phyloP scores from a whole-genome alignment of 2,329 filamentous ascomycete genomes.

The Aspergillus sp. region DNA sequence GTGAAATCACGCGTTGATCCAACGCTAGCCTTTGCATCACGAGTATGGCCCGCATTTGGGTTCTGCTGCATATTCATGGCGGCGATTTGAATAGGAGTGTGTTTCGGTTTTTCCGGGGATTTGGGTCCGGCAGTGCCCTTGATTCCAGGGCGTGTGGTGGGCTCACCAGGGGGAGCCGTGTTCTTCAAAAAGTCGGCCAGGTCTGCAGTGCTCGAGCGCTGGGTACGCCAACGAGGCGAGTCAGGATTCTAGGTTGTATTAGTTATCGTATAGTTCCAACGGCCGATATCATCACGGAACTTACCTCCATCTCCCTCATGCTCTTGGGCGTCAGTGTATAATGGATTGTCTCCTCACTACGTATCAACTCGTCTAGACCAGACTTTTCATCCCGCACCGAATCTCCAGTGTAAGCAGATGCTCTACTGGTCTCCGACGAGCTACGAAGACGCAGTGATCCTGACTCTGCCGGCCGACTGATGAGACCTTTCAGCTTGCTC shows the following conservation, averaged over 20 bases:
- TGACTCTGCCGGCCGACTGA: slow-evolving; percentile 30
- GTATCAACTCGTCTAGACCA: slow-evolving; percentile 75
- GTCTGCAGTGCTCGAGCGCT: slow-evolving; percentile 34
- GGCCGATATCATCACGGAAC: slow-evolving; percentile 24
- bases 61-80: slow-evolving; percentile 17
- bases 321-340: slow-evolving; percentile 78
- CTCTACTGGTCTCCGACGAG: slow-evolving; percentile 36
- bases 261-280: not conserved
- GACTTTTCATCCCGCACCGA: slow-evolving; percentile 54
- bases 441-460: slow-evolving; percentile 30
- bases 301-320: slow-evolving; percentile 73
- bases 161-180: slow-evolving; percentile 31
- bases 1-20: slow-evolving; percentile 81
- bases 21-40: slow-evolving; percentile 68
- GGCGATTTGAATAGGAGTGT: slow-evolving; percentile 21
- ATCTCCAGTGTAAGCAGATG: slow-evolving; percentile 25
- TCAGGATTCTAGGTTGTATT: slow-evolving; percentile 29
- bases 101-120: slow-evolving; percentile 22
- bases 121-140: slow-evolving; percentile 18
- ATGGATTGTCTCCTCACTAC: slow-evolving; percentile 77
- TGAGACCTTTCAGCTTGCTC: slow-evolving; percentile 42
- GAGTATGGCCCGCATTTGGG: slow-evolving; percentile 46
- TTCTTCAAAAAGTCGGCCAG: slow-evolving; percentile 38
- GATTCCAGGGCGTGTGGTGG: slow-evolving; percentile 16
- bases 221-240: slow-evolving; percentile 29